Conservation (phyloP, 257 asterid species). For the Przewalskia tangutica region DNA sequence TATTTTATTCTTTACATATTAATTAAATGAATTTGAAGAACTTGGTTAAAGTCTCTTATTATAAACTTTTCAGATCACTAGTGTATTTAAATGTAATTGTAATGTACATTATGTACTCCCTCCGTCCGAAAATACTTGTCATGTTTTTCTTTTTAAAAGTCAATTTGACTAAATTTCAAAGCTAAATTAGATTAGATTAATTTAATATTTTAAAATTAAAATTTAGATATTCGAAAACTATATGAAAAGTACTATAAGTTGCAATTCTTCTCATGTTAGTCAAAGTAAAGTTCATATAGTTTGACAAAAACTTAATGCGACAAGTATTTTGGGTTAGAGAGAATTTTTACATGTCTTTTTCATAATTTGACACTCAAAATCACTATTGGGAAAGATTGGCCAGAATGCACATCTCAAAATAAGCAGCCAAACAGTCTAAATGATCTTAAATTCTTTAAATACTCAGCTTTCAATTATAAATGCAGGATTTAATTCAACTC, state of each 20-base stretch:
- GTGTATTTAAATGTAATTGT: not conserved
- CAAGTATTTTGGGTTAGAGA: too few relatives aligned
- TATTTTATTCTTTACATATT: too few relatives aligned
- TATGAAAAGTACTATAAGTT: too few relatives aligned
- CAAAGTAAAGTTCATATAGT: too few relatives aligned
- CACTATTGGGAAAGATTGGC: not conserved
- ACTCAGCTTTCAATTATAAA: not conserved
- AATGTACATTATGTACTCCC: not conserved
- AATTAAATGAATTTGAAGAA: not conserved
- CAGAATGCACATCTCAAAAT: not conserved
- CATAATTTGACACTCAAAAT: not conserved
- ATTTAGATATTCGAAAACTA: too few relatives aligned
- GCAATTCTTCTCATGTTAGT: too few relatives aligned
- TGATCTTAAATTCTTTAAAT: not conserved
- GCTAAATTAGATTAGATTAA: too few relatives aligned
- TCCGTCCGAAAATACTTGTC: too few relatives aligned
- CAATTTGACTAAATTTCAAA: too few relatives aligned
- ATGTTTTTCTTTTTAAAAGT: too few relatives aligned
- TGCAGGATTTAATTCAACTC: slow-evolving; percentile 94
- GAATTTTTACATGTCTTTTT: not conserved
- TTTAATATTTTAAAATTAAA: too few relatives aligned
- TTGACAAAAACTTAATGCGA: too few relatives aligned
- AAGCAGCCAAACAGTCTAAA: not conserved
- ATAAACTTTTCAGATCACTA: not conserved
- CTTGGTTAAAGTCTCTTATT: not conserved